Conservation (phyloP, 2,329 filamentous ascomycete genomes). For the Colletotrichum tofieldiae region DNA sequence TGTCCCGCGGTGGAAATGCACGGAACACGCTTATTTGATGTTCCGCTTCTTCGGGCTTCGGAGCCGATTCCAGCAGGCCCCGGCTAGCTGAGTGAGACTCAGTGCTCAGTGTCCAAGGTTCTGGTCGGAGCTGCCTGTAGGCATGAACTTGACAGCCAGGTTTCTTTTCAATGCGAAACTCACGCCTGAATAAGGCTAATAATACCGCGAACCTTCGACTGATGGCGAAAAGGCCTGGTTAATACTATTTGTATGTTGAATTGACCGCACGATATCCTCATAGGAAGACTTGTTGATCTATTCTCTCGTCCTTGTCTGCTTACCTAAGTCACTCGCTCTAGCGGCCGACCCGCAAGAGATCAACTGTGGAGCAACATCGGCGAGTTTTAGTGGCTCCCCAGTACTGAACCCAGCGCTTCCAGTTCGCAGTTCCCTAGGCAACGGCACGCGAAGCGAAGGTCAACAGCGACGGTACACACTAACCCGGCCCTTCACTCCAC, state of each 20-base stretch:
- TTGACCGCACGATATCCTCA: background rate
- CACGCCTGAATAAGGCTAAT: no score
- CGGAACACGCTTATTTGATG: conserved; percentile 41
- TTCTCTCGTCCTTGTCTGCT: background rate
- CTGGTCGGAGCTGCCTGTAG: background rate
- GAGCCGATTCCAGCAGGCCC: conserved; percentile 25
- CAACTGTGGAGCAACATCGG: conserved; percentile 12
- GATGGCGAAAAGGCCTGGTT: background rate
- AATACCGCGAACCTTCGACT: no score
- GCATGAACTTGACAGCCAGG: background rate
- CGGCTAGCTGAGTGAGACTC: conserved; percentile 23
- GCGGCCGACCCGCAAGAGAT: background rate
- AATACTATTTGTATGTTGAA: background rate
- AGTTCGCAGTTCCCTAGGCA: conserved; percentile 35
- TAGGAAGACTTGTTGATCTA: conserved; percentile 8
- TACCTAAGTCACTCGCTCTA: conserved; percentile 8
- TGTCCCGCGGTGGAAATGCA: conserved; percentile 17
- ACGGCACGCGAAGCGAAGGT: conserved; percentile 41
- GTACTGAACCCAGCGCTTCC: background rate
- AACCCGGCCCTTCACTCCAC: conserved; percentile 38
- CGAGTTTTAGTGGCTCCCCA: conserved; percentile 19
- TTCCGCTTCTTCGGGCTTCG: conserved; percentile 36
- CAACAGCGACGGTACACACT: conserved; percentile 39
- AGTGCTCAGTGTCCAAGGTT: background rate
- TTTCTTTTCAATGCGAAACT: background rate